Base-by-base conservation (phyloP, 805 yeast genomes). In the Metschnikowia dekortorum region DNA sequence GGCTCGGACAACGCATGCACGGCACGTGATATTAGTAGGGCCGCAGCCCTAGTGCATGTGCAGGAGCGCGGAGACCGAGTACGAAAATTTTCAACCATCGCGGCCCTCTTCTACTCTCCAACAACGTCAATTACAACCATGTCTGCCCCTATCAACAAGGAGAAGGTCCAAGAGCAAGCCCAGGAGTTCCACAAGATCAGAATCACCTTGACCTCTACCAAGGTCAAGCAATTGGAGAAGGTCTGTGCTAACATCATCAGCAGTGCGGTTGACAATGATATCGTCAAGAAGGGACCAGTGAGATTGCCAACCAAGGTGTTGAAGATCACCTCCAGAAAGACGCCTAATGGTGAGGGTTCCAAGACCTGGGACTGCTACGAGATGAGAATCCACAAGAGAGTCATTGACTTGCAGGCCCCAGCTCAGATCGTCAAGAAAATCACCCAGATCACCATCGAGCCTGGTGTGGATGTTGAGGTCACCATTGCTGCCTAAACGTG, bases 311-410 rank as follows among this genome's bases (percentile, higher is more conserved):
- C 99, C 80, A 94, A 91, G 87, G 94, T 87, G 68, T 87, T 94
- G 73, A 89, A 87, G 80, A 83, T 94, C 81, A 83, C 96, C 81
- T 94, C 99, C 88, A 90, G 99, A 89, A 94, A 94, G 91, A 87
- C 99, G 74, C 99, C 99, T 73, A 95, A 95, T 79, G 99, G 99
- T 94, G 97, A 94, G 84, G 99, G 99, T 94, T 94, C 99, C 68
- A 94, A 94, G 92, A 94, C 99, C 70, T 94, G 97, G 97, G 99
- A 94, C 76, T 82, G 95, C 69, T 94, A 85, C 79, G 99, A 94
- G 84, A 87, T 94, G 96, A 92, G 97, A 87, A 90, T 94, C 84
- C 99, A 94, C 96, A 94, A 94, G 95, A 91, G 99, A 82, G 87
- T 89, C 78, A 89, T 94, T 72, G 97, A 91, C 82, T 84, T 94